phyloP scores from a whole-genome alignment of 495 filamentous ascomycete species.

The Penicillium taxi region DNA sequence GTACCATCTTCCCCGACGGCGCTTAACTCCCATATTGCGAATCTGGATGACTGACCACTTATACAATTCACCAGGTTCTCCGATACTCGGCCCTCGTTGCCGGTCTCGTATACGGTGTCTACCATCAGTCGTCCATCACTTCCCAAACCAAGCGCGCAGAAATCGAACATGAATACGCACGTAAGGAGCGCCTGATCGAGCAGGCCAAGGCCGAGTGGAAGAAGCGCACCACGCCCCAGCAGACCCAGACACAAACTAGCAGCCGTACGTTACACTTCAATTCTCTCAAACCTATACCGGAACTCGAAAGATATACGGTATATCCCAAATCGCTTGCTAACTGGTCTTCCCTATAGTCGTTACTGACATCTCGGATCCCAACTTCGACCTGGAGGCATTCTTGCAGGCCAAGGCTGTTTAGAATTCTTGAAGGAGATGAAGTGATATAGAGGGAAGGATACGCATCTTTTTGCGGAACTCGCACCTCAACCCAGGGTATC shows the following conservation, averaged over 20 bases:
- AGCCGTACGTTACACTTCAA: constrained; percentile 48
- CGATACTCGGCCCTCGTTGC: constrained; percentile 83
- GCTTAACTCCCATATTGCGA: constrained; percentile 11
- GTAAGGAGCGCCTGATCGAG: constrained; percentile 78
- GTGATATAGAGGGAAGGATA: constrained; percentile 27
- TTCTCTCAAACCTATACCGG: not conserved
- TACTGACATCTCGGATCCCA: constrained; percentile 71
- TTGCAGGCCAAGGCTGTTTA: constrained; percentile 56
- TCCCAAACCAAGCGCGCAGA: constrained; percentile 55
- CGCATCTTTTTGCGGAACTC: constrained; percentile 29
- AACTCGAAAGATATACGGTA: no score
- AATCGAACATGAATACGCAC: constrained; percentile 70
- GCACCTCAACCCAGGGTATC: constrained; percentile 34
- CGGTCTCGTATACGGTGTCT: constrained; percentile 87
- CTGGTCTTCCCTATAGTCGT: constrained; percentile 49
- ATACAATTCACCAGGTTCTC: constrained; percentile 60
- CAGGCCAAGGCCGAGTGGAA: constrained; percentile 85
- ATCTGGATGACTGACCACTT: constrained; percentile 17
- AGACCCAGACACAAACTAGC: constrained; percentile 39
- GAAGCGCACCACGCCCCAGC: constrained; percentile 58
- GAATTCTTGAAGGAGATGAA: constrained; percentile 35
- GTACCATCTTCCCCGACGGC: constrained; percentile 17
- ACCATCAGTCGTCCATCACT: constrained; percentile 73
- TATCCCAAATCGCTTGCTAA: no score
- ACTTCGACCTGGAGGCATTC: constrained; percentile 86